phyloP scores from a whole-genome alignment of 805 yeast genomes.

The Candida parachauliodes region DNA sequence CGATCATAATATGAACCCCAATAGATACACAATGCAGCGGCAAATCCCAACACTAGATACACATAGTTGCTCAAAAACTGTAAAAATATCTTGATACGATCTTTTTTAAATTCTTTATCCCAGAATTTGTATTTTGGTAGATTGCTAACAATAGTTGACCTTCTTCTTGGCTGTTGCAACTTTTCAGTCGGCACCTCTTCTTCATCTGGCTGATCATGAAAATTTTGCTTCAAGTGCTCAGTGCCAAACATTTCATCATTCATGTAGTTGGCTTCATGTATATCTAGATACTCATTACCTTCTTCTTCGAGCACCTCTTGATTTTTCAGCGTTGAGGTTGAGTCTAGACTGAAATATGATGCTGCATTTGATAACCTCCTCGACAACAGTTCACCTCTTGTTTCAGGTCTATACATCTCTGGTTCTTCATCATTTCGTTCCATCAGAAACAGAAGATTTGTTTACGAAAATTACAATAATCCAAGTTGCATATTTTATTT shows the following conservation, averaged over 20 bases:
- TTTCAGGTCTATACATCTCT: background rate
- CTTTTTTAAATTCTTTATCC: conserved; percentile 25
- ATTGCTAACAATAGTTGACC: conserved; percentile 17
- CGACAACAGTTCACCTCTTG: conserved; percentile 1
- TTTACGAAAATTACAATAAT: too few relatives aligned
- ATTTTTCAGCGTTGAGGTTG: background rate
- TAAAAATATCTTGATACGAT: conserved; percentile 18
- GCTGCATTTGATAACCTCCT: conserved; percentile 18
- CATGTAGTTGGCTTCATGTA: conserved; percentile 7
- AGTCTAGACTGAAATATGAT: conserved; percentile 2
- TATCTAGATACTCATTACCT: conserved; percentile 6
- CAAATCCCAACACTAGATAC: conserved; percentile 20
- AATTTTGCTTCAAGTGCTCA: conserved; percentile 8
- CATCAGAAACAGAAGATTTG: too few relatives aligned
- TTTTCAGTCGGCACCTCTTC: conserved; percentile 1
- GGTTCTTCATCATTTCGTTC: conserved; percentile 1
- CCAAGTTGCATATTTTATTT: too few relatives aligned
- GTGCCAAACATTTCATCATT: conserved; percentile 13
- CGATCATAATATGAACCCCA: conserved; percentile 31
- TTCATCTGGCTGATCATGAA: conserved; percentile 3
- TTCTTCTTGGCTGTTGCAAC: conserved; percentile 1
- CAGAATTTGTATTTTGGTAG: conserved; percentile 25
- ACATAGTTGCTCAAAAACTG: conserved; percentile 23
- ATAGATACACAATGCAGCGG: conserved; percentile 23
- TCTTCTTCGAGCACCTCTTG: conserved; percentile 5